These are phyloP conservation scores for Linnemannia hyalina DNA, from an alignment of 192 early-diverging fungal species.

Conservation along the genomic window DNA sequence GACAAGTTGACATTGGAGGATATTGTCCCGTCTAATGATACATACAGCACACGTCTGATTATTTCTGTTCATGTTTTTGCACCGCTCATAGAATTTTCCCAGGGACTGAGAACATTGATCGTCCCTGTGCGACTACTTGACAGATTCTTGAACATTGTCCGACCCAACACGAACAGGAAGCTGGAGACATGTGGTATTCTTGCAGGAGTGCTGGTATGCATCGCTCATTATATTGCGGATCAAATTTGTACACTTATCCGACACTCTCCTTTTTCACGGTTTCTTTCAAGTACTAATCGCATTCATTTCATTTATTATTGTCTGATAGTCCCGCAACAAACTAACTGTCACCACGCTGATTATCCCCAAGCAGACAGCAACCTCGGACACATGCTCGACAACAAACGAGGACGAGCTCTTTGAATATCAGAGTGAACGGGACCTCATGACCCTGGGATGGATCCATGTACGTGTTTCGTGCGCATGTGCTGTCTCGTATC, in stretches of 20 bases:
- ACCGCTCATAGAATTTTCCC: slow-evolving; percentile 58
- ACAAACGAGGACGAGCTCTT: slow-evolving; percentile 89
- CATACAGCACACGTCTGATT: slow-evolving; percentile 22
- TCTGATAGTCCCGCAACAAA: slow-evolving; percentile 63
- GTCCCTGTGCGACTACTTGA: slow-evolving; percentile 76
- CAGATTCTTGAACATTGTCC: slow-evolving; percentile 79
- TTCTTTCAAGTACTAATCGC: too few species aligned
- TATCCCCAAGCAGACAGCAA: slow-evolving; percentile 91
- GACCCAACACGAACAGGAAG: slow-evolving; percentile 79
- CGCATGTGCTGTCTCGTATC: background rate
- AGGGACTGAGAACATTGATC: slow-evolving; percentile 74
- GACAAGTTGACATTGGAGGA: slow-evolving; percentile 21
- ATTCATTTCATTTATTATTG: background rate
- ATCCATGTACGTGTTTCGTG: slow-evolving; percentile 71
- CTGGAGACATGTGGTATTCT: slow-evolving; percentile 93
- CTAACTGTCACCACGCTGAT: slow-evolving; percentile 81
- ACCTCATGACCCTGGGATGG: slow-evolving; percentile 91
- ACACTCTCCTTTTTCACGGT: background rate
- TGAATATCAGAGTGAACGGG: slow-evolving; percentile 77
- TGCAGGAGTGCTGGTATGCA: slow-evolving; percentile 75
- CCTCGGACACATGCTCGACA: slow-evolving; percentile 87
- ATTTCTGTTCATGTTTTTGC: slow-evolving; percentile 42
- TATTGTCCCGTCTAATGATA: slow-evolving; percentile 6
- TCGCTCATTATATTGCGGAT: slow-evolving; percentile 9
- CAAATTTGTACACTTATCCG: background rate